Conservation (phyloP, 352 stramenopile species). For the Aphanomyces euteiches region DNA sequence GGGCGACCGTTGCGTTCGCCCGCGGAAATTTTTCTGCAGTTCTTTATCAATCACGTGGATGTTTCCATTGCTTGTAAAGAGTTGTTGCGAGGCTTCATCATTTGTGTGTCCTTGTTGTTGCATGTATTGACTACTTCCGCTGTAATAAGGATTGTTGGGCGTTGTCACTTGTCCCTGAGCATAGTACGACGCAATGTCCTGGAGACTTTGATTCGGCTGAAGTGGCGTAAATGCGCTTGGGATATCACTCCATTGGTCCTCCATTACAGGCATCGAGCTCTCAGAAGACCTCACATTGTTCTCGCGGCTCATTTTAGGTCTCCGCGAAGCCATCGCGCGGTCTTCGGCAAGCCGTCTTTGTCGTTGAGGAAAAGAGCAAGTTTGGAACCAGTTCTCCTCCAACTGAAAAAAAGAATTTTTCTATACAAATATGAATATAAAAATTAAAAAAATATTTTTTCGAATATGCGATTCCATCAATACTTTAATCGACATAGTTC, state of each 20-base stretch:
- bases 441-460: constrained; percentile 14
- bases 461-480: not conserved
- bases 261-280: constrained; percentile 26
- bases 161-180: constrained; percentile 25
- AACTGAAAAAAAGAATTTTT: constrained; percentile 26
- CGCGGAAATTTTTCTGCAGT: constrained; percentile 82
- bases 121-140: not conserved
- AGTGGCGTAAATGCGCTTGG: constrained; percentile 10
- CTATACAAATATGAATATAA: constrained; percentile 1
- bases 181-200: constrained; percentile 24
- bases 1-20: constrained; percentile 59
- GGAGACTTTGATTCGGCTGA: constrained; percentile 19
- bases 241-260: constrained; percentile 21
- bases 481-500: too few relatives aligned
- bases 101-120: not conserved
- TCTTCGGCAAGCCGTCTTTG: not conserved
- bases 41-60: constrained; percentile 89
- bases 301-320: constrained; percentile 1
- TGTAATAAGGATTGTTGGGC: constrained; percentile 20
- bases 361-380: constrained; percentile 7
- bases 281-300: constrained; percentile 16
- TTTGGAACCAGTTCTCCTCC: constrained; percentile 6
- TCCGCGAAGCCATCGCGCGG: constrained; percentile 2
- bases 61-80: constrained; percentile 5
- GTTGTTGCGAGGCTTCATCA: not conserved